Base-by-base conservation (phyloP, 2,329 filamentous ascomycete species). In the Colletotrichum simmondsii region DNA sequence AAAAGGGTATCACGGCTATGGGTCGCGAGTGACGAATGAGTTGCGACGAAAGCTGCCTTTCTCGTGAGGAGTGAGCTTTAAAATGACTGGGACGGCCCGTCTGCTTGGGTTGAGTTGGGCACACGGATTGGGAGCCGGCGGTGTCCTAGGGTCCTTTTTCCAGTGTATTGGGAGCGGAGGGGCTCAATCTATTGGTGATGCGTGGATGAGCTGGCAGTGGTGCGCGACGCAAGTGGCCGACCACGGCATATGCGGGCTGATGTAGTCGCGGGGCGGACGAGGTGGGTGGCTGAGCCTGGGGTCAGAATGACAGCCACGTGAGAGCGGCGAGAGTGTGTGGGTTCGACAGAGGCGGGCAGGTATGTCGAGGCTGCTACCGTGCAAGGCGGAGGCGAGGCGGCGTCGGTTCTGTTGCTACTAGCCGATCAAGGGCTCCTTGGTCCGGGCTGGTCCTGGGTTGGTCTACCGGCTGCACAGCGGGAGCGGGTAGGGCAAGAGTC, bases 131-230 rank as follows among this genome's bases (percentile, higher is more conserved):
- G 80, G 79, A 77, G 74, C 77, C 77, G 82, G 80, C 81, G 82
- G 81, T 84, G 79, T 83, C 82, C 84, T 83, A 80, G 81, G 83
- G 81, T 83, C 83, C 81, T 82, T 83, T 83, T 78, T 79, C 79
- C 81, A 81, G 81, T 81, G 84, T 82, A 83, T 81, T 82, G 81
- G 82, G 83, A 85, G 83, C 82, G 80, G 81, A 85, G 82, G 75
- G 80, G 81, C 83, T 83, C 85, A 87, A 87, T 87, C 85, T 87
- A 88, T 87, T 88, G 85, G 86, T 84, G 86, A 87, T 88, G 87
- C 83, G 88, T 85, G 83, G 85, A 88, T 91, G 89, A 86, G 89
- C 86, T 91, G 89, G 89, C 89, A 91, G 78, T 83, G 79, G 79
- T 82, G 84, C 83, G 85, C 84, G 83, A 84, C 83, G 86, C 84